Evolutionary conservation across 495 filamentous ascomycete species (phyloP), one percentile per base, ranked within the genome.

Genomic region (Viridothelium virens): DNA sequence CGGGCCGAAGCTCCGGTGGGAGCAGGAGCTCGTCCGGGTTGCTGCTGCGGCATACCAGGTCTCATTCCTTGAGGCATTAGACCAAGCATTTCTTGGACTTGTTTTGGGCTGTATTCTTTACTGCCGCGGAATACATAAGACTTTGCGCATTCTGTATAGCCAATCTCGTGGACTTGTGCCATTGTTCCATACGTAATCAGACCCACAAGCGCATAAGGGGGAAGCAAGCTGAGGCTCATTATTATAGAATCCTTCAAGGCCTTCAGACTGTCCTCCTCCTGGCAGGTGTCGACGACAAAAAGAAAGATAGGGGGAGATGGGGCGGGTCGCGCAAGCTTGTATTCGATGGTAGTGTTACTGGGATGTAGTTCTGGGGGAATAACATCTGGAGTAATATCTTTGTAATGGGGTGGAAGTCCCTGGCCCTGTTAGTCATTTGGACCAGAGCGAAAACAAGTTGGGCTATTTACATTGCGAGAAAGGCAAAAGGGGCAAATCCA

Each of bases 401-500:
- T 97, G 79, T 99, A 99, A 77, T 99, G 95, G 65, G 92, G 89
- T 64, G 95, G 95, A 39, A 99, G 86, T 61, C 25, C 25, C 25
- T 25, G 25, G 25, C 25, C 25, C 25, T 25, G 25, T 25, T 25
- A 25, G 25, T 25, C 25, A 25, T 25, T 25, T 25, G 25, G 25
- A 25, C 25, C 25, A 25, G 25, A 25, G 25, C 25, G 25, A 25
- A 25, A 25, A 25, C 25, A 25, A 25, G 25, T 25, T 25, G 25
- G 25, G 25, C 25, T 1, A 25, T 25, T 25, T 25, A 25, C 25
- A 25, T 25, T 25, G 25, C 25, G 25, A 25, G 25, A 25, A 25
- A 97, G 84, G 77, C 95, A 99, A 80, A 97, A 99, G 5, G 95
- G 95, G 73, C 95, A 99, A 71, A 97, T 96, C 95, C 95, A 99